Base-by-base conservation (phyloP, 768 basidiomycete genomes). In the Cyclocybe cylindracea region DNA sequence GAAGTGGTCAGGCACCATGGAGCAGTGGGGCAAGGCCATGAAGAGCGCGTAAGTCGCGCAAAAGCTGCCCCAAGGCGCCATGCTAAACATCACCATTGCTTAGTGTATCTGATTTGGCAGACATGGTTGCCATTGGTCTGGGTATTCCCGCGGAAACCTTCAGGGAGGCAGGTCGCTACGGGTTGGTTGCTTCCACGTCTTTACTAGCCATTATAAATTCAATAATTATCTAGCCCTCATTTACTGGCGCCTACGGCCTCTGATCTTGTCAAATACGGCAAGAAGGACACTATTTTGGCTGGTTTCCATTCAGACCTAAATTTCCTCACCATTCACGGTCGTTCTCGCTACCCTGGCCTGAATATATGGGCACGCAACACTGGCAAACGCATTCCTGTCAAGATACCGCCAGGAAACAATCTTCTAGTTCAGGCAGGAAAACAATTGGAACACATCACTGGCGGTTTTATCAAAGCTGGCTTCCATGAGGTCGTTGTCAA, bases 281-380 rank as follows among this genome's bases (percentile, higher is more conserved):
- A 79, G 61, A 82, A 83, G 56, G 83, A 91, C 59, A 91, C 89
- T 14, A 95, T 96, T 55, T 81, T 94, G 41, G 94, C 94, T 16
- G 95, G 95, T 2, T 97, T 97, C 65, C 95, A 98, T 65, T 86
- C 89, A 1, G 94, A 98, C 66, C 82, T 98, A 50, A 97, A 97
- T 64, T 95, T 94, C 63, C 74, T 97, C 57, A 93, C 90, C n/a
- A 93, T 93, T 39, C 88, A 93, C 55, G 92, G 91, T 39, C 87
- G 89, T 31, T 91, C 87, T 5, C 80, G 89, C 53, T 94, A 88
- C 68, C 91, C 93, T 0, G 93, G 91, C 24, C 77, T 97, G 18
- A 82, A 97, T 66, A 90, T 98, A 46, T 97, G 95, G 95, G 95
- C 93, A 10, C 81, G 95, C 35, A 97, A 98, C 63, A 87, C 87